Percentiles rank a stretch among this genome's conserved stretches.
These are phyloP conservation scores for Madurella fahalii DNA, from an alignment of 2,329 filamentous ascomycete species.

Conservation along the genomic window DNA sequence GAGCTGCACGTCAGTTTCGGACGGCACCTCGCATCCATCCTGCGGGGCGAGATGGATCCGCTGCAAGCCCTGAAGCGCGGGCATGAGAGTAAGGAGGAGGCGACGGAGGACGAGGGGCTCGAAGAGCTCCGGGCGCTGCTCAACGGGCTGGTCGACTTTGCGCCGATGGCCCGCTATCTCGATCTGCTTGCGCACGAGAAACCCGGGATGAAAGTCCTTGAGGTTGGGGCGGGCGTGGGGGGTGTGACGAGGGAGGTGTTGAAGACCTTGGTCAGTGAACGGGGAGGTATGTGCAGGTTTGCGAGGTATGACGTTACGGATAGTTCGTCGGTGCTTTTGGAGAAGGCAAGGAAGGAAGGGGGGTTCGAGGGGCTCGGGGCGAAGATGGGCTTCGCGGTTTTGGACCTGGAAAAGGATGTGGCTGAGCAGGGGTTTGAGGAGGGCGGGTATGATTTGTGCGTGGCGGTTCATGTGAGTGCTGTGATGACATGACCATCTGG, in stretches of 20 bases:
- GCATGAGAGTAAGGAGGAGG: not conserved
- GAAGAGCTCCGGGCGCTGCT: not conserved
- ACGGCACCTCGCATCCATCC: not conserved
- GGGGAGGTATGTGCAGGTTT: not conserved
- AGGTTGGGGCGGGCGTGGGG: constrained; percentile 40
- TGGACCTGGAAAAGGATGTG: constrained; percentile 31
- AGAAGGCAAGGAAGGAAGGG: constrained; percentile 20
- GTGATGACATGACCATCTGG: no score
- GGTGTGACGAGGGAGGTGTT: constrained; percentile 30
- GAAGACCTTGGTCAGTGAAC: not conserved
- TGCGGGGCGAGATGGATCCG: constrained; percentile 2
- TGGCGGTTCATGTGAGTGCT: constrained; percentile 32
- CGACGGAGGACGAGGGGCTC: no score
- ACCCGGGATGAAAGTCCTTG: constrained; percentile 28
- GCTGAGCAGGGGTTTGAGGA: constrained; percentile 30
- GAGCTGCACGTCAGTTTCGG: not conserved
- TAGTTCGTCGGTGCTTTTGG: constrained; percentile 26
- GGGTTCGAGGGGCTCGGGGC: constrained; percentile 14
- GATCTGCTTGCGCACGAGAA: constrained; percentile 11
- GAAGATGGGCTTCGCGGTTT: constrained; percentile 25
- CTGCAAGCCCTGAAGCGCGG: not conserved
- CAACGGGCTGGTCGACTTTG: not conserved
- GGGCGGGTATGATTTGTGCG: constrained; percentile 31
- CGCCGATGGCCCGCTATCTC: constrained; percentile 8
- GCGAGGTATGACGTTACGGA: constrained; percentile 13